Evolutionary conservation across 1,284 basidiomycete species (phyloP), one percentile per base, ranked within the genome.

Genomic region (Meira nashicola): DNA sequence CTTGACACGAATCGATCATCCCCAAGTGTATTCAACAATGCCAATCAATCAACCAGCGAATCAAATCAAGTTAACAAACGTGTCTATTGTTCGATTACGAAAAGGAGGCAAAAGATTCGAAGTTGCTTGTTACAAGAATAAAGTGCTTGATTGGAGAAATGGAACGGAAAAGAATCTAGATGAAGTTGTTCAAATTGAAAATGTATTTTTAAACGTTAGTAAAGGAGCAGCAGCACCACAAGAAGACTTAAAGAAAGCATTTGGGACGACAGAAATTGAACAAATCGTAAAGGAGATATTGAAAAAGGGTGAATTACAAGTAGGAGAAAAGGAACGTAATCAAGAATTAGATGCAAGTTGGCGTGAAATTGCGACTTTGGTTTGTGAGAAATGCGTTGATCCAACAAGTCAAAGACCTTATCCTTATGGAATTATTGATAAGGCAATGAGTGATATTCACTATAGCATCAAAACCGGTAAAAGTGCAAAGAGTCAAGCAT

Each of bases 61-160:
- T 40, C 71, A 76, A 62, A 76, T 77, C 66, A 77, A 75, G 79
- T 83, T 97, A 47, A 97, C 94, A 3, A 97, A 97, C 79, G 93
- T 97, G 55, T 94, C 92, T 40, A 85, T 97, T 76, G 93, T 98
- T 37, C 86, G 92, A 48, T 83, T 96, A 54, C 95, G 92, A 82
- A 96, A 96, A 79, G 91, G 88, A 48, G 95, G 95, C 33, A 97
- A 97, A 80, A 86, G 95, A 54, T 99, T 96, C 79, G 95, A 99
- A 52, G 89, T 98, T 70, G 94, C 94, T 50, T 97, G 93, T 80
- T 97, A 97, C 82, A 96, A 97, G 83, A 99, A 99, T 82, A 97
- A 97, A 81, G 94, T 97, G 19, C 89, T 92, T 68, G 93, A 96
- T 80, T 98, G 89, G 86, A 83, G 94, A 58, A 90, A 86, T 56